Conservation (phyloP, 208 protist species). For the Wallacemonas sp. region DNA sequence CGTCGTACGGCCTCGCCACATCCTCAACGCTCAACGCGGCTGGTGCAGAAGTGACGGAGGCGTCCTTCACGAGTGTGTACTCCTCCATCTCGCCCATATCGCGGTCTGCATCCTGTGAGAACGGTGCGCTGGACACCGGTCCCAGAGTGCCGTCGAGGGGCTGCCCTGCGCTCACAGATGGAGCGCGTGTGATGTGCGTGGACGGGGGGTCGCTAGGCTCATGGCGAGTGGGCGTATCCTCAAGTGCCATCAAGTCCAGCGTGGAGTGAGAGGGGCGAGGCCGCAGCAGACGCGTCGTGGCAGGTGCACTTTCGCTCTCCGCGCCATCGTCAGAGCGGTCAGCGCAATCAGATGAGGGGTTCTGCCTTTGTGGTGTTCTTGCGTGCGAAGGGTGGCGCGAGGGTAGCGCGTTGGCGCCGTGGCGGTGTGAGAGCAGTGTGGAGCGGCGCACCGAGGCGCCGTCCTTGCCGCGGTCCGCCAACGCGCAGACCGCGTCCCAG, state of each 20-base stretch:
- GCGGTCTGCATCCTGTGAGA: no score
- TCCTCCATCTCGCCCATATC: no score
- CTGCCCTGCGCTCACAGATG: no score
- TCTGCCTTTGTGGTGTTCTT: no score
- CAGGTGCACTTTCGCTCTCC: neutral
- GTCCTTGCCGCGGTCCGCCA: constrained; percentile 25
- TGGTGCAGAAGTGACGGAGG: neutral
- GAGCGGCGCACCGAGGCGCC: constrained; percentile 17
- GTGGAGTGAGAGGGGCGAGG: constrained; percentile 1
- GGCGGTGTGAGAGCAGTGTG: constrained; percentile 10
- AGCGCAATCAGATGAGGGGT: constrained; percentile 1
- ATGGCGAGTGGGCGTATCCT: no score
- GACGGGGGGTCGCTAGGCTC: no score
- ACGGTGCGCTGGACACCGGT: no score
- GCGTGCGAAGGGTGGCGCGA: no score
- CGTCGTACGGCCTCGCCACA: no score
- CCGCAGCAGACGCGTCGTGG: neutral
- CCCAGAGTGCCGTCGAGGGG: no score
- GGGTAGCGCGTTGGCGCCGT: neutral
- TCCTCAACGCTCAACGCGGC: constrained; percentile 3
- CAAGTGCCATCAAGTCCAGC: constrained; percentile 3
- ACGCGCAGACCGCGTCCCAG: constrained; percentile 50
- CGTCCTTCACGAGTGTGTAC: no score
- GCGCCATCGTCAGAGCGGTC: neutral
- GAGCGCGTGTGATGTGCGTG: no score